Conservation (phyloP, 148 eudicot species). For the Rhododendron ovatum region DNA sequence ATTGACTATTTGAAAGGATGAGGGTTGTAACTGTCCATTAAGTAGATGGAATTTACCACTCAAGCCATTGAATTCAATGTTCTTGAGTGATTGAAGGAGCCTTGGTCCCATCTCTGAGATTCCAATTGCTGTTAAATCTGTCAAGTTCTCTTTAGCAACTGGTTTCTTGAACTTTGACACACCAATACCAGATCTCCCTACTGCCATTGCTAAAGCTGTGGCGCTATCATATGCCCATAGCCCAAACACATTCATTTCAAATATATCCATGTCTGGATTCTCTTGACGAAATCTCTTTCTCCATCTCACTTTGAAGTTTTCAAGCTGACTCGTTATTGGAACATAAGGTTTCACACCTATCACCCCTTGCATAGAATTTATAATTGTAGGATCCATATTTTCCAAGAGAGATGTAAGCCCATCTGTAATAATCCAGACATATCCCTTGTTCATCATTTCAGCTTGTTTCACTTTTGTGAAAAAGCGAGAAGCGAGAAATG, state of each 20-base stretch:
- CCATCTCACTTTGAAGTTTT: slow-evolving; percentile 38
- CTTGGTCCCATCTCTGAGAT: slow-evolving; percentile 39
- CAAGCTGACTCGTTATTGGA: slow-evolving; percentile 26
- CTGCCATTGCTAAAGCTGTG: slow-evolving; percentile 50
- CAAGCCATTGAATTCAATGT: slow-evolving; percentile 37
- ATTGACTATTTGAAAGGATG: slow-evolving; percentile 39
- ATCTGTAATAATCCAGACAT: slow-evolving; percentile 67
- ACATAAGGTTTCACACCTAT: slow-evolving; percentile 58
- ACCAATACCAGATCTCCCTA: slow-evolving; percentile 25
- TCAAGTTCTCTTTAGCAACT: neutral
- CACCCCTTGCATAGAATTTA: slow-evolving; percentile 60
- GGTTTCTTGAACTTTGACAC: slow-evolving; percentile 20
- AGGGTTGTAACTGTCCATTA: slow-evolving; percentile 37
- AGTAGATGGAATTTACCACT: slow-evolving; percentile 45
- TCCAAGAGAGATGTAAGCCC: slow-evolving; percentile 37
- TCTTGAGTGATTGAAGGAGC: slow-evolving; percentile 28
- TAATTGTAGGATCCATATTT: slow-evolving; percentile 20
- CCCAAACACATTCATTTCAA: slow-evolving; percentile 33
- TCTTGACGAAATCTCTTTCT: slow-evolving; percentile 27
- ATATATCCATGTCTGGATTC: slow-evolving; percentile 28
- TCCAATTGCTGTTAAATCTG: slow-evolving; percentile 40
- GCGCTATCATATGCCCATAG: slow-evolving; percentile 62
- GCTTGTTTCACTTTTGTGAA: slow-evolving; percentile 39
- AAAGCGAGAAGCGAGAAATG: slow-evolving; percentile 35
- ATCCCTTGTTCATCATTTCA: slow-evolving; percentile 63